Evolutionary conservation across 768 basidiomycete species (phyloP), one percentile per base, ranked within the genome.

Genomic region (Suillus americanus): DNA sequence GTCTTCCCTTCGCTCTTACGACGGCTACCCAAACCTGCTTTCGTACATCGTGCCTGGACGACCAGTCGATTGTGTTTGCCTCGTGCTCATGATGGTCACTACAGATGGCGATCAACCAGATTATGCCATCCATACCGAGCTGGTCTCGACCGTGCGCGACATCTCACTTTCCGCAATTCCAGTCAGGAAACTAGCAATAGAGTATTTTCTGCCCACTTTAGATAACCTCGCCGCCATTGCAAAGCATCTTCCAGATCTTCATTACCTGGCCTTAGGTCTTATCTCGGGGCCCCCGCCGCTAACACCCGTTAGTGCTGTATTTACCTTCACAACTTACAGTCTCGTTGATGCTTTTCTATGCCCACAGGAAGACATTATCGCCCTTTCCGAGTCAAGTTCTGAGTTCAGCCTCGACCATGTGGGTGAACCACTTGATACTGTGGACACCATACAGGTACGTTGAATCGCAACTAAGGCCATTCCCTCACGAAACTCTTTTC

Each of bases 1-100:
- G 25, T 41, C 57, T 59, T 59, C 28, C 40, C 41, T 59, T 59
- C 57, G 25, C 40, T 59, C 40, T 28, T 59, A 59, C 12, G 25
- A 59, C 0, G 57, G 57, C 28, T 59, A 41, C 40, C 57, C 57
- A 20, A 28, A 59, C 40, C 25, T 59, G 1, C 40, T 59, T 59
- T 41, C 57, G 1, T 25, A 59, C 28, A 59, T 59, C 12, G 40
- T 59, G 6, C 57, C 57, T 59, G 57, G 57, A 30, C 40, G 57
- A 41, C 40, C 57, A 10, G 25, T 59, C 25, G 57, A 59, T 59
- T 28, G 40, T 2, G 40, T 59, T 28, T 28, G 57, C 3, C 57
- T 59, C 20, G 28, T 41, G 28, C 57, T 59, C 12, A 28, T 25
- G 40, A 28, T 41, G 25, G 25, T 41, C 40, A 41, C 38, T 2